Evolutionary conservation across 1,139 yeast genomes (phyloP).

Genomic region (Hyphopichia burtonii): DNA sequence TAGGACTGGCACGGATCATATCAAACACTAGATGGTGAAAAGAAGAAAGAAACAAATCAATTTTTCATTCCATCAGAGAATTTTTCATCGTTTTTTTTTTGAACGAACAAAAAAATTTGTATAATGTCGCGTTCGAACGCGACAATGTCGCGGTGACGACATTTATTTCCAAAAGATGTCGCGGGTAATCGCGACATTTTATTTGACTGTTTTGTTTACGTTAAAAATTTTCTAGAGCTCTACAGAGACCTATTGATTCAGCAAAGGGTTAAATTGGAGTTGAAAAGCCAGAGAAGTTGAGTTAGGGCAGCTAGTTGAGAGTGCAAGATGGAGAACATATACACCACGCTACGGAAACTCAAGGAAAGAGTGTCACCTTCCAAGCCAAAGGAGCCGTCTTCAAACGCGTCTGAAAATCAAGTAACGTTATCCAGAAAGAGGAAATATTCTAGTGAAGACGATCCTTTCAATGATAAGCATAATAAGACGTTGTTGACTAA

Average conservation of each 20-base stretch:
- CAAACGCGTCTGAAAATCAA: constrained; percentile 9
- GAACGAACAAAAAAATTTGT: not conserved
- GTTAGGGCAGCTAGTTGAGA: too few relatives aligned
- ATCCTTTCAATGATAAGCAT: constrained; percentile 29
- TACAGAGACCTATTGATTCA: too few relatives aligned
- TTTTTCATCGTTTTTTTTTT: constrained; percentile 2
- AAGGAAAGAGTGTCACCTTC: constrained; percentile 13
- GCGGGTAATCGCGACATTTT: too few relatives aligned
- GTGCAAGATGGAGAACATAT: constrained; percentile 17
- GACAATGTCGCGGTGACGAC: not conserved
- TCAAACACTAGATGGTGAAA: not conserved
- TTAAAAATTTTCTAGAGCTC: too few relatives aligned
- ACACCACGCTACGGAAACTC: constrained; percentile 14
- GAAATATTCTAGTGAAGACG: constrained; percentile 21
- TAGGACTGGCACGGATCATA: not conserved
- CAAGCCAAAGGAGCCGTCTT: not conserved
- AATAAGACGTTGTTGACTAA: not conserved
- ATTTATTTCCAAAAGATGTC: too few relatives aligned
- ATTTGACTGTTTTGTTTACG: too few relatives aligned
- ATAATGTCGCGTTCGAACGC: constrained; percentile 4
- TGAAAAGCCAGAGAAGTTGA: too few relatives aligned
- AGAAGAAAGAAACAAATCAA: too few relatives aligned
- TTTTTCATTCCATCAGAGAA: constrained; percentile 3
- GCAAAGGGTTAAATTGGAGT: too few relatives aligned
- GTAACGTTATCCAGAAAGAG: constrained; percentile 8